Evolutionary conservation across 805 yeast genomes (phyloP).

Genomic region (Candida nitratophila): DNA sequence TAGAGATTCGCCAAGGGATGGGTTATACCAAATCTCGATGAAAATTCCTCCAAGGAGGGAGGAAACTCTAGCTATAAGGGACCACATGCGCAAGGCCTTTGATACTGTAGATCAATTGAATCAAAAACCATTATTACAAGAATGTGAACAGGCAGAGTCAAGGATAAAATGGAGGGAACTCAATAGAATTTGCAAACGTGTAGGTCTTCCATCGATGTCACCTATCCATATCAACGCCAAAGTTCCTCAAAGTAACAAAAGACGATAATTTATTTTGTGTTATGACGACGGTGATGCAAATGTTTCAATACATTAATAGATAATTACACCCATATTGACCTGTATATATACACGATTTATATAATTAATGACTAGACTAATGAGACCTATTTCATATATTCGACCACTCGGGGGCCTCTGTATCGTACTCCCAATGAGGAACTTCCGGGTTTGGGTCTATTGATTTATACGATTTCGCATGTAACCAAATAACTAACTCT

Average conservation of each 20-base stretch:
- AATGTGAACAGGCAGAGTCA: slow-evolving; percentile 5
- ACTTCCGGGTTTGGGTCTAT: slow-evolving; percentile 6
- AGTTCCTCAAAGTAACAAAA: no score
- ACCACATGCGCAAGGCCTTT: slow-evolving; percentile 10
- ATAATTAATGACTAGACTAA: no score
- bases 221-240: not conserved
- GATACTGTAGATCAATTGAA: slow-evolving; percentile 8
- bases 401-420: slow-evolving; percentile 43
- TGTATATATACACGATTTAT: no score
- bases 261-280: no score
- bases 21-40: slow-evolving; percentile 16
- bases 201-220: not conserved
- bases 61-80: slow-evolving; percentile 9
- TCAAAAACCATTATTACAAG: slow-evolving; percentile 1
- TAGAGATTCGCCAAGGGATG: slow-evolving; percentile 10
- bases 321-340: no score
- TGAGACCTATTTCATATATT: slow-evolving; percentile 12
- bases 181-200: slow-evolving; percentile 1
- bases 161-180: slow-evolving; percentile 13
- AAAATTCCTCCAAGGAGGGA: slow-evolving; percentile 8
- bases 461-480: slow-evolving; percentile 35
- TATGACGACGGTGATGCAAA: no score
- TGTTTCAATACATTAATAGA: no score
- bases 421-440: slow-evolving; percentile 28
- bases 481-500: slow-evolving; percentile 36